These are phyloP conservation scores for Talaromyces sp. DNA, from an alignment of 2,329 filamentous ascomycete species.

Conservation along the genomic window DNA sequence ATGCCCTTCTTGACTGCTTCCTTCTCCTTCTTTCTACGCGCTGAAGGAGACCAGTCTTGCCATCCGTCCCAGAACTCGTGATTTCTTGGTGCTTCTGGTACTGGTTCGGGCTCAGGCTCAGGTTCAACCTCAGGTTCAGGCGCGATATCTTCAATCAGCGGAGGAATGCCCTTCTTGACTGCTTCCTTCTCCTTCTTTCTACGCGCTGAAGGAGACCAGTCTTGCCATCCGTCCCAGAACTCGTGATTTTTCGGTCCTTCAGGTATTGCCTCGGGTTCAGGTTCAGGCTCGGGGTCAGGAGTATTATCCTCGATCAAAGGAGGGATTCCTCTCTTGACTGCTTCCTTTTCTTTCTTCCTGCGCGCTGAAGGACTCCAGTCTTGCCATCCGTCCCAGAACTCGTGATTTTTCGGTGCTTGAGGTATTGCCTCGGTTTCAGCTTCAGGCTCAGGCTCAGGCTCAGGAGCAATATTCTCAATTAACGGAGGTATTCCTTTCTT, in stretches of 20 bases:
- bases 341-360: slow-evolving; percentile 19
- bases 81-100: slow-evolving; percentile 23
- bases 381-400: slow-evolving; percentile 20
- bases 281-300: slow-evolving; percentile 33
- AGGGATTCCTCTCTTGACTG: slow-evolving; percentile 19
- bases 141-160: slow-evolving; percentile 6
- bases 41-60: background rate
- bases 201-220: background rate
- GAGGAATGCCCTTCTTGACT: slow-evolving; percentile 14
- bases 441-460: slow-evolving; percentile 32
- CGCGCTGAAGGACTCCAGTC: slow-evolving; percentile 11
- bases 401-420: slow-evolving; percentile 34
- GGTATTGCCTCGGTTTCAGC: slow-evolving; percentile 35
- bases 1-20: slow-evolving; percentile 18
- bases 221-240: slow-evolving; percentile 18
- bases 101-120: slow-evolving; percentile 31
- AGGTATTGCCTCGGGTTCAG: slow-evolving; percentile 45
- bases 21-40: slow-evolving; percentile 16
- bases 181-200: slow-evolving; percentile 20
- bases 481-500: slow-evolving; percentile 19
- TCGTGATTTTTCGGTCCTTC: slow-evolving; percentile 16
- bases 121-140: slow-evolving; percentile 21
- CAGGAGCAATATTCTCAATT: slow-evolving; percentile 22
- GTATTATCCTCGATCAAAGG: slow-evolving; percentile 13
- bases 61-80: slow-evolving; percentile 17